A percentile compares a stretch with the other conserved stretches of the same genome.
These are phyloP conservation scores for Podochytrium sp. DNA, from an alignment of 192 early-diverging fungal species.

Conservation along the genomic window DNA sequence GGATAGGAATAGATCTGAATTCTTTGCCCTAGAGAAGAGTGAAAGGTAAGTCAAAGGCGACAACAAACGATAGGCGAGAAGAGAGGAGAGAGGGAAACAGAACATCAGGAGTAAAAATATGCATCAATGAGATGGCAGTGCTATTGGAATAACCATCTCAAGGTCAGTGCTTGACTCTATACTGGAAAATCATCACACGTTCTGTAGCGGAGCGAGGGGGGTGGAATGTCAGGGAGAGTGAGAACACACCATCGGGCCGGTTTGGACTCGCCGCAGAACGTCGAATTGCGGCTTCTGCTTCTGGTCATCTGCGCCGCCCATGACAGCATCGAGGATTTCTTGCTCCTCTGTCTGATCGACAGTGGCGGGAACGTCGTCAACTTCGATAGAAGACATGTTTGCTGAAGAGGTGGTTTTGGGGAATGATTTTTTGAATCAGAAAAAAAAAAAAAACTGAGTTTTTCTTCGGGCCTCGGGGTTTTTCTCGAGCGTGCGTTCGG, in stretches of 20 bases:
- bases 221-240: neutral
- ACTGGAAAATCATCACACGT: conserved; percentile 37
- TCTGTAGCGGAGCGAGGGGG: neutral
- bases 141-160: conserved; percentile 14
- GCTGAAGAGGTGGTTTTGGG: neutral
- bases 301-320: conserved; percentile 2
- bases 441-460: neutral
- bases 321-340: conserved; percentile 23
- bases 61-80: neutral
- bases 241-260: conserved; percentile 16
- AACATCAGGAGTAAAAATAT: conserved; percentile 29
- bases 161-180: conserved; percentile 53
- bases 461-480: too few species aligned
- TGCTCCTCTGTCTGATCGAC: conserved; percentile 16
- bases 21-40: conserved; percentile 21
- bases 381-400: neutral
- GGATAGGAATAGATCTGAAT: conserved; percentile 86
- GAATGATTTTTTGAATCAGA: neutral
- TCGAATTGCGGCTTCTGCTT: conserved; percentile 18
- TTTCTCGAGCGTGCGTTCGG: too few species aligned
- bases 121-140: conserved; percentile 20
- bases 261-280: conserved; percentile 15
- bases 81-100: neutral
- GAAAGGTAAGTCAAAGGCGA: neutral
- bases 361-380: neutral